Base-by-base conservation (phyloP, 345 rosid species). In the Bruguiera gymnorhiza region DNA sequence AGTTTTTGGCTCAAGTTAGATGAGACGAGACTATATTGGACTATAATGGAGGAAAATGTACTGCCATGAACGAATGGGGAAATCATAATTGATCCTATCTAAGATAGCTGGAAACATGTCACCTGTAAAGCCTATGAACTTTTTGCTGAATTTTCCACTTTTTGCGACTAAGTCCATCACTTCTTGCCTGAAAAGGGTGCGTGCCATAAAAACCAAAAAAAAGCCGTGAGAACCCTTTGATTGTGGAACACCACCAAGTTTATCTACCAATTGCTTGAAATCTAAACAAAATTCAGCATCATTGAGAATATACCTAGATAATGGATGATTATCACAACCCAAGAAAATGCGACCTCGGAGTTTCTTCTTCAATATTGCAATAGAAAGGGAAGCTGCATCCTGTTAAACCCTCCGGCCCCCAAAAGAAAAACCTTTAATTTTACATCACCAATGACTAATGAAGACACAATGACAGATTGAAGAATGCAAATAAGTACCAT, bases 271-370 rank as follows among this genome's bases (percentile, higher is more conserved):
- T 54, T 48, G 32, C 21, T 67, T 26, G 8, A 19, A 57, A n/a
- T 29, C 29, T 23, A 1, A 9, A 54, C 18, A 46, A 37, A 58
- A 55, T 19, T 61, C 24, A 27, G 8, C 51, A 37, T 26, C 62
- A 29, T 8, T 3, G n/a, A 4, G 4, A 61, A 39, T 34, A 9
- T 67, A 95, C 99, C 99, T 88, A 55, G 99, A 88, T 79, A 95
- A 34, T 63, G 99, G 99, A 80, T 89, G 91, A 76, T 95, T 90
- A 77, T 95, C 99, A 73, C 99, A 92, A 50, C 99, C 99, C 84
- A 92, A 82, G 83, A 92, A 88, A 74, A 90, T 86, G 53, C 73
- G 84, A 65, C 89, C 87, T 54, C 79, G 76, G 24, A 83, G 53
- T 64, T 87, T 88, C 82, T 88, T 92, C 83, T 90, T 90, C 88